These are phyloP conservation scores for Chromosphaera perkinsii DNA, from an alignment of 208 protist species.

Conservation along the genomic window DNA sequence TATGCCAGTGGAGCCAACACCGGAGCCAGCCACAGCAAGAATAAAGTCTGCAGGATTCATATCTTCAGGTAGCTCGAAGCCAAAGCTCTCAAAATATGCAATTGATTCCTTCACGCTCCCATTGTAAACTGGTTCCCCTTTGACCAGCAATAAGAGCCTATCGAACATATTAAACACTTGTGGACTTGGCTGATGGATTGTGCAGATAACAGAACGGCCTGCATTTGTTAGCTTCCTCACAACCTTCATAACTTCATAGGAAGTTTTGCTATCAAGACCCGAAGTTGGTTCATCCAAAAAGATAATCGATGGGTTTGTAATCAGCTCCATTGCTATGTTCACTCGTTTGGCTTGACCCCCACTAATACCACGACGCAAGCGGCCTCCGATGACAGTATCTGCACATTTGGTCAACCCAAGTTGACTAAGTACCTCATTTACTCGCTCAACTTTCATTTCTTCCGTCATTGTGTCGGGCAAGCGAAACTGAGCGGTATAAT, in stretches of 20 bases:
- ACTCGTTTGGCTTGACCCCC: conserved; percentile 31
- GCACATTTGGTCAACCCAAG: conserved; percentile 24
- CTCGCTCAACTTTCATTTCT: not conserved
- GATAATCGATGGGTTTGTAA: conserved; percentile 36
- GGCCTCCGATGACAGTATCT: conserved; percentile 27
- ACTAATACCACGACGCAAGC: conserved; percentile 10
- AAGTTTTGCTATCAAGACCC: conserved; percentile 42
- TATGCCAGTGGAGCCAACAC: not conserved
- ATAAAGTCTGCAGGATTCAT: conserved; percentile 19
- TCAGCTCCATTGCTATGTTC: conserved; percentile 16
- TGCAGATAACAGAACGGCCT: conserved; percentile 40
- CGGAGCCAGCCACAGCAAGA: not conserved
- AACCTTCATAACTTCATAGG: conserved; percentile 28
- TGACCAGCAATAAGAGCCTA: conserved; percentile 22
- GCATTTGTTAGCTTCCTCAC: conserved; percentile 25
- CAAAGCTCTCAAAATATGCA: conserved; percentile 24
- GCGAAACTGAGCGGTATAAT: conserved; percentile 10
- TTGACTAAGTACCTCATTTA: conserved; percentile 34
- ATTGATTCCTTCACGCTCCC: conserved; percentile 1
- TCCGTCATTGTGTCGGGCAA: not conserved
- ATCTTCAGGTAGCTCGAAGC: conserved; percentile 19
- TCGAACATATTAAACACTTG: conserved; percentile 52
- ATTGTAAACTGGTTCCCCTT: conserved; percentile 27
- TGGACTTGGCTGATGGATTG: conserved; percentile 50
- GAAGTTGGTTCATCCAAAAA: conserved; percentile 53